These are phyloP conservation scores for Penicillium cataractarum DNA, from an alignment of 495 filamentous ascomycete species.

Conservation along the genomic window DNA sequence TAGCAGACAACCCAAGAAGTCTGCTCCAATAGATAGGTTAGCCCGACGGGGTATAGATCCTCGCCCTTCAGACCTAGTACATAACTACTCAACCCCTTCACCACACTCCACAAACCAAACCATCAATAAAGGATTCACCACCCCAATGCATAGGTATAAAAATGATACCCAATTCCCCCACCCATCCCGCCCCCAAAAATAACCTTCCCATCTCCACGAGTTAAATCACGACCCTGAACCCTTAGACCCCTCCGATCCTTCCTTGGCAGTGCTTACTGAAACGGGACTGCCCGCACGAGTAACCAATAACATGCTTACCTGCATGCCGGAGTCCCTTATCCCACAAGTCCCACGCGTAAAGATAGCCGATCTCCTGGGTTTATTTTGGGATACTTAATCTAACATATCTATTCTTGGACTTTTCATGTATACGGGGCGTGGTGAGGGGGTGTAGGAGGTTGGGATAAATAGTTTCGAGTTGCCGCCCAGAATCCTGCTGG, in stretches of 20 bases:
- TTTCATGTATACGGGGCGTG: neutral
- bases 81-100: too few relatives aligned
- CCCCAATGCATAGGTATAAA: too few relatives aligned
- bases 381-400: slow-evolving; percentile 3
- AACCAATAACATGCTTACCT: slow-evolving; percentile 14
- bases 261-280: slow-evolving; percentile 32
- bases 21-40: too few relatives aligned
- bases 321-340: neutral
- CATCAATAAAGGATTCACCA: too few relatives aligned
- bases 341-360: neutral
- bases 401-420: too few relatives aligned
- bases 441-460: neutral
- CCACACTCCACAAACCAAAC: too few relatives aligned
- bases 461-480: slow-evolving; percentile 3
- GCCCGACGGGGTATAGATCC: too few relatives aligned
- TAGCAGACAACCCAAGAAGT: too few relatives aligned
- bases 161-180: too few relatives aligned
- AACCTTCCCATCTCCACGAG: neutral
- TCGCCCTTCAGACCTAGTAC: too few relatives aligned
- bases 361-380: slow-evolving; percentile 1
- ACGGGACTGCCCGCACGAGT: neutral
- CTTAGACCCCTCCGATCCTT: neutral
- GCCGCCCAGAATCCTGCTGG: neutral
- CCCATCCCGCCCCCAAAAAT: slow-evolving; percentile 23
- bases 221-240: slow-evolving; percentile 1